These are phyloP conservation scores for Cystofilobasidium ferigula DNA, from an alignment of 768 basidiomycete species.

Conservation along the genomic window DNA sequence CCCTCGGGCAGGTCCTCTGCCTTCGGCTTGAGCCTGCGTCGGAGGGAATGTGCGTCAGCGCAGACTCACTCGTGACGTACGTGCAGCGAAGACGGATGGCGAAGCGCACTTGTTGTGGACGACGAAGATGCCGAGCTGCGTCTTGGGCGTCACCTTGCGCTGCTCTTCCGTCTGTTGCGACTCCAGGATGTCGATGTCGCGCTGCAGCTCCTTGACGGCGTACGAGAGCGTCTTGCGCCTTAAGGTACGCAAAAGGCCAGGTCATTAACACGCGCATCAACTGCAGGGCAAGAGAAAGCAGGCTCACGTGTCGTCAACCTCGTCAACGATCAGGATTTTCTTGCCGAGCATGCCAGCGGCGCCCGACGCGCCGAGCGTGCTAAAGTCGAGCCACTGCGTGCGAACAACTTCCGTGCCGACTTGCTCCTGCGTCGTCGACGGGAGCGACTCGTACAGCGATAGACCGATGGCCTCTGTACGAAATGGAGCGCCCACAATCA, in stretches of 20 bases:
- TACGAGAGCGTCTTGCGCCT: constrained; percentile 42
- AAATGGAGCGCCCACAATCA: not conserved
- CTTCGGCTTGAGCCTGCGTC: constrained; percentile 80
- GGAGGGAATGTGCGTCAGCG: not conserved
- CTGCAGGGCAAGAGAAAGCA: constrained; percentile 30
- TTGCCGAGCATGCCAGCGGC: constrained; percentile 56
- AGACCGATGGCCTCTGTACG: constrained; percentile 72
- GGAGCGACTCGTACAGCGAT: constrained; percentile 83
- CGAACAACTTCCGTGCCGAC: constrained; percentile 66
- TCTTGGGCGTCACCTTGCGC: constrained; percentile 40
- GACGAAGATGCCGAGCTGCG: constrained; percentile 84
- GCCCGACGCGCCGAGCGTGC: constrained; percentile 9
- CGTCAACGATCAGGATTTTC: constrained; percentile 63
- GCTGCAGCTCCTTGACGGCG: constrained; percentile 74
- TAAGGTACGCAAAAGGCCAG: not conserved
- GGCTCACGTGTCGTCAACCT: constrained; percentile 41
- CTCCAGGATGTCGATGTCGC: constrained; percentile 51
- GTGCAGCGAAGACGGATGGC: not conserved
- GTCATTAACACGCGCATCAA: no score
- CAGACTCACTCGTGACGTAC: not conserved
- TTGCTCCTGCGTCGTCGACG: constrained; percentile 59
- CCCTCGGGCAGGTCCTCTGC: constrained; percentile 58
- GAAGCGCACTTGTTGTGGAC: constrained; percentile 42
- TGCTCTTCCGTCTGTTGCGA: constrained; percentile 31
- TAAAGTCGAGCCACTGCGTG: constrained; percentile 77